phyloP scores from a whole-genome alignment of 495 filamentous ascomycete genomes.

The Annulohypoxylon nitens region DNA sequence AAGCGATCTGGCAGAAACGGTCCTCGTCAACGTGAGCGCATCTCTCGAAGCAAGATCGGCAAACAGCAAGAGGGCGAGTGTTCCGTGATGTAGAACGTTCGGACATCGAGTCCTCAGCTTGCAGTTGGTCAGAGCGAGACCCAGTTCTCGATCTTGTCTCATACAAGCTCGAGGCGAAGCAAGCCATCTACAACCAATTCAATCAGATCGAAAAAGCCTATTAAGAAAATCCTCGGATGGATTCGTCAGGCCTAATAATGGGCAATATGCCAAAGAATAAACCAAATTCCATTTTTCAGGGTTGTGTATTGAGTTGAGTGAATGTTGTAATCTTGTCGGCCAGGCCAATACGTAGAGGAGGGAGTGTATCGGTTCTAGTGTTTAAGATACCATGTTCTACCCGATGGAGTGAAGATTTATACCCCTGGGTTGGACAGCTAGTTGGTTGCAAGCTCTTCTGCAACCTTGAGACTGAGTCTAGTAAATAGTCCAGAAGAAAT shows the following conservation, averaged over 20 bases:
- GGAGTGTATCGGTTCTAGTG: background rate
- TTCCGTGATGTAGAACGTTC: conserved; percentile 74
- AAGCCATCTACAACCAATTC: background rate
- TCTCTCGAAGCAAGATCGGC: conserved; percentile 84
- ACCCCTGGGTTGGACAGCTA: conserved; percentile 5
- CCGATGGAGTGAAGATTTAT: conserved; percentile 18
- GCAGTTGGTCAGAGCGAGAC: background rate
- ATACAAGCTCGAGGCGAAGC: background rate
- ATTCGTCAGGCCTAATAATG: background rate
- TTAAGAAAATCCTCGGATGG: conserved; percentile 4
- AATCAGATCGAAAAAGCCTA: conserved; percentile 12
- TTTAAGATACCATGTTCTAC: conserved; percentile 32
- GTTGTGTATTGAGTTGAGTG: conserved; percentile 16
- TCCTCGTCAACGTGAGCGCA: conserved; percentile 76
- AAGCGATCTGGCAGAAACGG: conserved; percentile 80
- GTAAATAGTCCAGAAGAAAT: conserved; percentile 11
- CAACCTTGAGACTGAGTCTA: conserved; percentile 1
- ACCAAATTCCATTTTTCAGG: background rate
- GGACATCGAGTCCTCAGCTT: conserved; percentile 34
- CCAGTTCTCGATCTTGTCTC: conserved; percentile 6
- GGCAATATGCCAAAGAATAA: conserved; percentile 4
- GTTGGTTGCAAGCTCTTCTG: conserved; percentile 9
- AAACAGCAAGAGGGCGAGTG: conserved; percentile 90
- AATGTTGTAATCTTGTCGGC: conserved; percentile 9
- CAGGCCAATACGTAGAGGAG: conserved; percentile 2